Conservation (phyloP, 2,329 filamentous ascomycete genomes). For the Fusarium euwallaceae region DNA sequence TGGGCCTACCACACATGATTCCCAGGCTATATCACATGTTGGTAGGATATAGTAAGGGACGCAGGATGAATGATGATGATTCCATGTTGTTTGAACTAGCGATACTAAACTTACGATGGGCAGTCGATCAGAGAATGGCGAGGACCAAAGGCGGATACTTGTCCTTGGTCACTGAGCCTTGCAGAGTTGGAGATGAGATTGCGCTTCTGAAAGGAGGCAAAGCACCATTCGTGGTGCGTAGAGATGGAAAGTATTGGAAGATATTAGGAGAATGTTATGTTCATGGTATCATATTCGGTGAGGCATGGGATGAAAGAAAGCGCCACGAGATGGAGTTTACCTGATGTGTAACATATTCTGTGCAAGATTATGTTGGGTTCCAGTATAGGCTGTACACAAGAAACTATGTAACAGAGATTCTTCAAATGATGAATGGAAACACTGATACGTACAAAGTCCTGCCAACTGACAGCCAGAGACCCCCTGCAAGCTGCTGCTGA, state of each 20-base stretch:
- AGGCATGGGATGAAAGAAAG: background rate
- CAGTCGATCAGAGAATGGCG: constrained; percentile 9
- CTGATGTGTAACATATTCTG: background rate
- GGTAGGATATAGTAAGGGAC: background rate
- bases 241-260: background rate
- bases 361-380: background rate
- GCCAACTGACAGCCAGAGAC: background rate
- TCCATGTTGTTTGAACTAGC: background rate
- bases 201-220: background rate
- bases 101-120: background rate
- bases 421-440: background rate
- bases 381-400: background rate
- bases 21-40: background rate
- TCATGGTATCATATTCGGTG: constrained; percentile 9
- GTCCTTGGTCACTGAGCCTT: background rate
- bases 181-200: background rate
- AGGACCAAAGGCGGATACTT: background rate
- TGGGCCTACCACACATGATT: background rate
- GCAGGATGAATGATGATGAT: background rate
- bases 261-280: constrained; percentile 17
- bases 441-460: background rate
- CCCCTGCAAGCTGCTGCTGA: background rate
- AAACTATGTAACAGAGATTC: background rate
- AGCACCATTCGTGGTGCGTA: constrained; percentile 1
- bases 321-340: background rate